phyloP scores from a whole-genome alignment of 768 basidiomycete species.

The Termitomyces sp. region DNA sequence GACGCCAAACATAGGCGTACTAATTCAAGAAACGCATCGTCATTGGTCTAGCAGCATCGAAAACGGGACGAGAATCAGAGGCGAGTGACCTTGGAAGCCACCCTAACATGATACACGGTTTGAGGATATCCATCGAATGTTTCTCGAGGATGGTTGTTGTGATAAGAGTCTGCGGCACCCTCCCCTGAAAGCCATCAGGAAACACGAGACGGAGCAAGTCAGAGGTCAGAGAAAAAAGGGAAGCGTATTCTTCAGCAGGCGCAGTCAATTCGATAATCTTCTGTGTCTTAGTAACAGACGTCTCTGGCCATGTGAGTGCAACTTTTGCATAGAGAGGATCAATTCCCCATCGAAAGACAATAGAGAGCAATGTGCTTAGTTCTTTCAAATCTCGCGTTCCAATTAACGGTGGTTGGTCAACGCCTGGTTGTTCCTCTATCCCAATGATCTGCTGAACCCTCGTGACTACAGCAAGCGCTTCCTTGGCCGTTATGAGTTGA shows the following conservation, averaged over 20 bases:
- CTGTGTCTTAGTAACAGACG: constrained; percentile 15
- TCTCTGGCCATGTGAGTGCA: constrained; percentile 34
- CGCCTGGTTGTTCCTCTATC: constrained; percentile 13
- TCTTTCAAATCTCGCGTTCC: constrained; percentile 66
- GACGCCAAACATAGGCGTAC: constrained; percentile 41
- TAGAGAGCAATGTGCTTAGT: constrained; percentile 61
- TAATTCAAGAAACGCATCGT: constrained; percentile 56
- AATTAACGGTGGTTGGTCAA: constrained; percentile 32
- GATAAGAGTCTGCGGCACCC: constrained; percentile 56
- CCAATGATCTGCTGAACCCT: constrained; percentile 44
- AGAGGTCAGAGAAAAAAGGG: constrained; percentile 39
- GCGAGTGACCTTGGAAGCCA: constrained; percentile 64
- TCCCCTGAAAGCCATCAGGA: constrained; percentile 45
- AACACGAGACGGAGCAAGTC: constrained; percentile 52
- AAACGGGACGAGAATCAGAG: constrained; percentile 31
- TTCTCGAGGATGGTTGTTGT: constrained; percentile 52
- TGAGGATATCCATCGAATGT: constrained; percentile 57
- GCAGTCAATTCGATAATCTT: constrained; percentile 44
- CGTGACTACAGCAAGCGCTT: constrained; percentile 49
- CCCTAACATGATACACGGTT: constrained; percentile 59
- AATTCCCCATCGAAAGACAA: constrained; percentile 72
- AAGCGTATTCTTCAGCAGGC: constrained; percentile 38
- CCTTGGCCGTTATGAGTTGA: constrained; percentile 52
- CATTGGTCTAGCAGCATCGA: constrained; percentile 47
- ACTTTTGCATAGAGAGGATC: constrained; percentile 49